Conservation (phyloP, 1,139 yeast species). For the Geotrichum candidum region DNA sequence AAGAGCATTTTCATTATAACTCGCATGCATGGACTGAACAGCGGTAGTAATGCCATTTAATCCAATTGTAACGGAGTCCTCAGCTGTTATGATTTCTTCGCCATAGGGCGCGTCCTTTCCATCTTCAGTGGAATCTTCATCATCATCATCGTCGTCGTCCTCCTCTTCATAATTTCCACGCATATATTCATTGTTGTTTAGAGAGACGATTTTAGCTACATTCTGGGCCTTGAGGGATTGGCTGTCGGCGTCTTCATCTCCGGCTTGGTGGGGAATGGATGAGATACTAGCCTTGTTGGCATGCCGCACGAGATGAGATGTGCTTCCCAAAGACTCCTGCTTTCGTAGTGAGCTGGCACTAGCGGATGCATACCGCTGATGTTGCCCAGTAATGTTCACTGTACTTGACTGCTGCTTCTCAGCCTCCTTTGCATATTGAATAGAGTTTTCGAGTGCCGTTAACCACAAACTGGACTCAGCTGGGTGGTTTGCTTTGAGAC, state of each 20-base stretch:
- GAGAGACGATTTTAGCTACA: slow-evolving; percentile 18
- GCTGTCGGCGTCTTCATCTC: background rate
- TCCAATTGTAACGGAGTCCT: slow-evolving; percentile 27
- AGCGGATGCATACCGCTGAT: background rate
- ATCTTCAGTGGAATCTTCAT: slow-evolving; percentile 20
- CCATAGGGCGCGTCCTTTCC: slow-evolving; percentile 21
- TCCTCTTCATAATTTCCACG: too few relatives aligned
- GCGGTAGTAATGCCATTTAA: slow-evolving; percentile 15
- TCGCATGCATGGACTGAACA: background rate
- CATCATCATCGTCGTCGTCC: too few relatives aligned
- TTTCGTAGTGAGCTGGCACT: too few relatives aligned
- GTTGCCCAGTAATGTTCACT: background rate
- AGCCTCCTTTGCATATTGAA: slow-evolving; percentile 70
- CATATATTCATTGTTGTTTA: slow-evolving; percentile 30
- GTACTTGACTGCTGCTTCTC: too few relatives aligned
- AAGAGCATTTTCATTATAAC: background rate
- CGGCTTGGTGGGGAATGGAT: too few relatives aligned
- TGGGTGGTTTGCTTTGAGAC: slow-evolving; percentile 86
- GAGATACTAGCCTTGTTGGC: too few relatives aligned
- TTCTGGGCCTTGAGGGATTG: background rate
- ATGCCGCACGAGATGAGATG: too few relatives aligned
- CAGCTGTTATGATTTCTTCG: slow-evolving; percentile 20
- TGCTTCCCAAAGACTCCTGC: too few relatives aligned
- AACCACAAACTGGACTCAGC: slow-evolving; percentile 97
- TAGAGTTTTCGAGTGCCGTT: slow-evolving; percentile 90